phyloP scores from a whole-genome alignment of 257 asterid genomes.

The Handroanthus guayacan region DNA sequence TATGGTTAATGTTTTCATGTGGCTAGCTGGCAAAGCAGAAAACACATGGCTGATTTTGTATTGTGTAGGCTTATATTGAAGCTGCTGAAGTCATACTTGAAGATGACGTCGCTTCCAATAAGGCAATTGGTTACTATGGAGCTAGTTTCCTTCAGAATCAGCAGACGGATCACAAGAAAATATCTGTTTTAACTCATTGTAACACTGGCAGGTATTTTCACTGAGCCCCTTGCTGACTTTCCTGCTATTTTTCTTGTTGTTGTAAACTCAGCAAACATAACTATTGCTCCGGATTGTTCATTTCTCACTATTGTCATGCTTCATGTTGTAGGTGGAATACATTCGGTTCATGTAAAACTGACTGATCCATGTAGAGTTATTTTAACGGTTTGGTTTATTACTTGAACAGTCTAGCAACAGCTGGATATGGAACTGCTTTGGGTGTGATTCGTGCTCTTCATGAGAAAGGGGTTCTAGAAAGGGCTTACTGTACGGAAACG shows the following conservation, averaged over 20 bases:
- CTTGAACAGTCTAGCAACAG: constrained; percentile 82
- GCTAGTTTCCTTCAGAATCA: constrained; percentile 65
- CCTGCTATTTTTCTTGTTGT: constrained; percentile 12
- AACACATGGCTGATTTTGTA: constrained; percentile 10
- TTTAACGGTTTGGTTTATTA: constrained; percentile 34
- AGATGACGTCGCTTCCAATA: constrained; percentile 91
- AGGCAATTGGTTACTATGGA: constrained; percentile 86
- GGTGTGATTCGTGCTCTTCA: constrained; percentile 95
- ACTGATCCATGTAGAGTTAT: constrained; percentile 23
- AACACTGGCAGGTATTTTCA: constrained; percentile 87
- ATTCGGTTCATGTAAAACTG: constrained; percentile 36
- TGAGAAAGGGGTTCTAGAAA: constrained; percentile 68
- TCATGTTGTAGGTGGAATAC: constrained; percentile 11
- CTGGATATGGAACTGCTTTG: constrained; percentile 99
- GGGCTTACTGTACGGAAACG: constrained; percentile 96
- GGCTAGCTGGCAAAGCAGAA: constrained; percentile 4
- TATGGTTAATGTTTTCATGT: constrained; percentile 19
- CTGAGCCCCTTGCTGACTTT: not conserved
- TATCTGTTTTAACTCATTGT: constrained; percentile 92
- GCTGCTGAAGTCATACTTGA: constrained; percentile 89
- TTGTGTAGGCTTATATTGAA: constrained; percentile 70
- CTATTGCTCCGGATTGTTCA: not conserved
- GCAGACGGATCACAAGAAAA: constrained; percentile 47
- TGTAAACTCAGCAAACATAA: not conserved
- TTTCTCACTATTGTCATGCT: constrained; percentile 14